Percentiles rank a stretch among this genome's conserved stretches.
These are phyloP conservation scores for Chrysanthemum seticuspe DNA, from an alignment of 129 eudicot genomes.

Conservation along the genomic window DNA sequence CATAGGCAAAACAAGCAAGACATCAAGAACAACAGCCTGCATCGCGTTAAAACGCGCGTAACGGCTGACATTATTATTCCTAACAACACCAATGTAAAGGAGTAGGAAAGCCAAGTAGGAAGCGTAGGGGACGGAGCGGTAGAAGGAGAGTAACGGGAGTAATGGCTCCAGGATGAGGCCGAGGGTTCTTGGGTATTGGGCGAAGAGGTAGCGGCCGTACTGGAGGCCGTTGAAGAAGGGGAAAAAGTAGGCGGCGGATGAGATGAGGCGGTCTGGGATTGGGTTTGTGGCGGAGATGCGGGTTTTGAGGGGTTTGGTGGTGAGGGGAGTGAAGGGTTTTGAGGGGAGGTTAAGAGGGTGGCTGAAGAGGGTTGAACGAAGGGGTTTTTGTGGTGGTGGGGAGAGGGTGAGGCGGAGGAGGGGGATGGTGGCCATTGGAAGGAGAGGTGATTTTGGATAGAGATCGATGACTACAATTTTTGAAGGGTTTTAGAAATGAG, in stretches of 20 bases:
- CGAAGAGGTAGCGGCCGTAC: constrained; percentile 85
- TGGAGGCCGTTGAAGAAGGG: constrained; percentile 93
- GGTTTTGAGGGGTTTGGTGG: constrained; percentile 1
- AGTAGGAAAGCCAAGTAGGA: constrained; percentile 66
- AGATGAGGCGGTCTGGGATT: constrained; percentile 78
- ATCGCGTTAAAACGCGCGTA: constrained; percentile 86
- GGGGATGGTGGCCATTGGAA: constrained; percentile 31
- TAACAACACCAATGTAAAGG: constrained; percentile 66
- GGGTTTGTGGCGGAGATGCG: constrained; percentile 60
- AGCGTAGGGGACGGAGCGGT: constrained; percentile 75
- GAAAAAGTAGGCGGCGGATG: constrained; percentile 81
- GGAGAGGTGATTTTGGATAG: neutral
- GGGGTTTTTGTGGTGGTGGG: constrained; percentile 33
- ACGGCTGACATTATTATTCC: constrained; percentile 52
- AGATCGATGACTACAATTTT: too few relatives aligned
- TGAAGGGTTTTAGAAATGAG: neutral
- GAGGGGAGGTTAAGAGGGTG: constrained; percentile 13
- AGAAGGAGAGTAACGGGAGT: constrained; percentile 61
- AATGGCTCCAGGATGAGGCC: constrained; percentile 59
- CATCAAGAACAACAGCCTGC: constrained; percentile 92
- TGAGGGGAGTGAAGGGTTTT: constrained; percentile 20
- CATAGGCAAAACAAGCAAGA: constrained; percentile 61
- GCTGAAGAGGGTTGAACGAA: neutral
- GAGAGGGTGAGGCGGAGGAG: constrained; percentile 48
- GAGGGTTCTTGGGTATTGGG: constrained; percentile 60